Percentiles rank a stretch among this genome's conserved stretches.
Evolutionary conservation across 305 asterid species (phyloP).

Genomic region (Lippia alba): DNA sequence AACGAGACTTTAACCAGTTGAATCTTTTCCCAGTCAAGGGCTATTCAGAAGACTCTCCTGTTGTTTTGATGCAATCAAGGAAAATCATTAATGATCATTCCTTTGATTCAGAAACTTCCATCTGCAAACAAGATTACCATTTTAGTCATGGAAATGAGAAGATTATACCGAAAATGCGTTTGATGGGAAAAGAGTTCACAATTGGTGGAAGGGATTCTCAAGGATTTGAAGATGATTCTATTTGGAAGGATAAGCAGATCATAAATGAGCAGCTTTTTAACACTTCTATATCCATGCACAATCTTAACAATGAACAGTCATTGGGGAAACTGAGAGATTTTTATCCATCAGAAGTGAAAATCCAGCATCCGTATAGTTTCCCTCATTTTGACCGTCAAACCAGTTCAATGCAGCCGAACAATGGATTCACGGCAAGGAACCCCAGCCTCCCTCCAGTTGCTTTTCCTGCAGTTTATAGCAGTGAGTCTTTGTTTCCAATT

Average conservation of each 20-base stretch:
- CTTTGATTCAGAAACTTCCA: constrained; percentile 28
- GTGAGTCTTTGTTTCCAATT: constrained; percentile 35
- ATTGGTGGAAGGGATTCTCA: constrained; percentile 44
- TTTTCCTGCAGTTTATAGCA: constrained; percentile 20
- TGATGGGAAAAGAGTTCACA: constrained; percentile 67
- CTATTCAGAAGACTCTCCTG: constrained; percentile 35
- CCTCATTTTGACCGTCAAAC: constrained; percentile 41
- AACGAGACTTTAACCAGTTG: constrained; percentile 37
- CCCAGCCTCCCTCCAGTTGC: constrained; percentile 34
- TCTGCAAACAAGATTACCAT: constrained; percentile 33
- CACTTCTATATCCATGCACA: constrained; percentile 21
- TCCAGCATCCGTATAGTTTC: constrained; percentile 37
- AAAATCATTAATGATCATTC: constrained; percentile 30
- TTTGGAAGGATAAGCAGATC: constrained; percentile 52
- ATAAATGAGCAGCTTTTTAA: constrained; percentile 32
- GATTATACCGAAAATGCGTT: constrained; percentile 57
- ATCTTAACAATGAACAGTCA: constrained; percentile 36
- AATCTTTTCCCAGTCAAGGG: constrained; percentile 34
- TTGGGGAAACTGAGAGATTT: constrained; percentile 46
- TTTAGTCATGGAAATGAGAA: constrained; percentile 34
- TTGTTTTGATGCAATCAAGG: constrained; percentile 40
- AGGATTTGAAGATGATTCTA: constrained; percentile 35
- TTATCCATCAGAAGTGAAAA: constrained; percentile 38
- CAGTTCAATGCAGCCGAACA: constrained; percentile 34
- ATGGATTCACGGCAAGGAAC: constrained; percentile 34